Percentiles rank a stretch among this genome's conserved stretches.
Evolutionary conservation across 163 green algal genomes (phyloP).

Genomic region (Scenedesmus sp.): DNA sequence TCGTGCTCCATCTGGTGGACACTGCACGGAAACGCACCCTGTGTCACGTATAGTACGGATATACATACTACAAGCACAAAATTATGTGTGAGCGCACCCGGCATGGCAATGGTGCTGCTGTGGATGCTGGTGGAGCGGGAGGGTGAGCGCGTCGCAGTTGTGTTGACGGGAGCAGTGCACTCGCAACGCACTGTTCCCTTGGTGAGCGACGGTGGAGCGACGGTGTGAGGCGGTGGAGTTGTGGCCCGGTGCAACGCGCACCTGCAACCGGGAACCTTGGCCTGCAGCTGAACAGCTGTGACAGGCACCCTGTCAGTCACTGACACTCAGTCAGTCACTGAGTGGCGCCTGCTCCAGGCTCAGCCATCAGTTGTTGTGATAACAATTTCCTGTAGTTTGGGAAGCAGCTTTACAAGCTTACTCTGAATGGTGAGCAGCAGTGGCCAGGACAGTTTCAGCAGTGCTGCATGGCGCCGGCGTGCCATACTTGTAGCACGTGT

Average conservation of each 20-base stretch:
- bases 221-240: neutral
- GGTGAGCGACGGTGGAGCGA: neutral
- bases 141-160: neutral
- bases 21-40: neutral
- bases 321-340: too few species aligned
- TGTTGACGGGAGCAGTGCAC: neutral
- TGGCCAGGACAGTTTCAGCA: too few species aligned
- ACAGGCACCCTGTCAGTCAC: neutral
- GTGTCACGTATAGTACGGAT: neutral
- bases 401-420: neutral
- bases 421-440: too few species aligned
- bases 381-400: neutral
- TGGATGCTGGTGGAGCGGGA: neutral
- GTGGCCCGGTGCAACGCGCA: neutral
- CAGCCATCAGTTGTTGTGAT: too few species aligned
- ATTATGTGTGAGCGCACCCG: neutral
- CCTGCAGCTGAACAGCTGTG: neutral
- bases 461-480: too few species aligned
- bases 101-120: constrained; percentile 6
- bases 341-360: neutral
- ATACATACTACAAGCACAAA: neutral
- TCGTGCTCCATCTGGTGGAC: constrained; percentile 2
- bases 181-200: neutral
- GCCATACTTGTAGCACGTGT: too few species aligned
- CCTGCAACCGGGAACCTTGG: constrained; percentile 3